Base-by-base conservation (phyloP, 352 stramenopile genomes). In the Phytophthora lateralis region DNA sequence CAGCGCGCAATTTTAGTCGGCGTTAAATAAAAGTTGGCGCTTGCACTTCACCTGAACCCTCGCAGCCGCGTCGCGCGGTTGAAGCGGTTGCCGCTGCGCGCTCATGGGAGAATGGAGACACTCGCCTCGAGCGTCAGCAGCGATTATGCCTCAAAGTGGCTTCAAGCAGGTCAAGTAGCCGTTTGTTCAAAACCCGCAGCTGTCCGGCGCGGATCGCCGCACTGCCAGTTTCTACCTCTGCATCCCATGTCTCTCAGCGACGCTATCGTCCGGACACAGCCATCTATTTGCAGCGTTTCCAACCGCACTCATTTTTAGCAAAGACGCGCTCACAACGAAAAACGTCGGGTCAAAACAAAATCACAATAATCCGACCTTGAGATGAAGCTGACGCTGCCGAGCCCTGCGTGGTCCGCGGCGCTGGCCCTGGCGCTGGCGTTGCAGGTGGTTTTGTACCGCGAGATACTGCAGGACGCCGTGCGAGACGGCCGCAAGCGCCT, bases 381-480 rank as follows among this genome's bases (percentile, higher is more conserved):
- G 12, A 76, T 76, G 68, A 76, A 72, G 60, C 21, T 77, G 15
- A 73, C 59, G 29, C 18, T 77, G 4, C 51, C 63, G 8, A 63
- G 43, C 17, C 18, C 48, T 1, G 63, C 56, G 21, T 76, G 60
- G 71, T 64, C 63, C 35, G 56, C 76, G n/a, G 68, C 60, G 32
- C 42, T 71, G 10, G 66, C 66, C 12, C 35, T 81, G 8, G 59
- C 69, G 10, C 62, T 81, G 12, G 73, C 69, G 21, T 50, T 78
- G 29, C 73, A 89, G 39, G 61, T 74, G 58, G 55, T 86, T 18
- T 29, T 89, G 21, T 86, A 87, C 69, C 82, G 73, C 58, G 63
- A 85, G 32, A 66, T 63, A 55, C 71, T 91, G 30, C 45, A 71
- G 27, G 70, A 81, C 38, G 53, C 69, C n/a, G 59, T 86, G 52